phyloP scores from a whole-genome alignment of 495 filamentous ascomycete genomes.

The Neurospora sublineolata region DNA sequence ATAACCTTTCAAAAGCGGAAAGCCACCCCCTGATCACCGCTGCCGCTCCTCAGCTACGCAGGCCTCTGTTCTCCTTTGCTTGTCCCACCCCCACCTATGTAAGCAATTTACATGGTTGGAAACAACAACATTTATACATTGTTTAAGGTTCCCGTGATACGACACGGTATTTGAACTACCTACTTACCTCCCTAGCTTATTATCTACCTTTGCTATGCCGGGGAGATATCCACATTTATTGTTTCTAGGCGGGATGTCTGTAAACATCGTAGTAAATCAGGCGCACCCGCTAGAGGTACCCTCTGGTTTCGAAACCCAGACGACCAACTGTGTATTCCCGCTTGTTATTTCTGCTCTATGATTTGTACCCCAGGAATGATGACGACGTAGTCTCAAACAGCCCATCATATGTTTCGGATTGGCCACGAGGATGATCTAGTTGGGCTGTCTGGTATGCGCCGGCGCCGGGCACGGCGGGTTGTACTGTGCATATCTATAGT shows the following conservation, averaged over 20 bases:
- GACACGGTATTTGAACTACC: not conserved
- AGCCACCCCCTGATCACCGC: not conserved
- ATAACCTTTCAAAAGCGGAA: not conserved
- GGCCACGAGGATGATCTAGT: not conserved
- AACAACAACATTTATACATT: no score
- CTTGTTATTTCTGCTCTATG: not conserved
- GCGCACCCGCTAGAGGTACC: no score
- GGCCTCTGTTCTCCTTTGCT: not conserved
- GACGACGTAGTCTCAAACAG: not conserved
- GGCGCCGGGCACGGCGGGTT: not conserved
- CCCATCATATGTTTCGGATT: not conserved
- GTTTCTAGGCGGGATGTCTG: no score
- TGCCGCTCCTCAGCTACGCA: not conserved
- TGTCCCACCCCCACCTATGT: not conserved
- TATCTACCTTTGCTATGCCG: no score
- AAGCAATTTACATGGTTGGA: no score
- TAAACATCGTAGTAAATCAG: no score
- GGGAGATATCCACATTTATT: no score
- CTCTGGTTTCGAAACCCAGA: no score
- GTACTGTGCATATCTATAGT: not conserved
- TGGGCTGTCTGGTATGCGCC: not conserved
- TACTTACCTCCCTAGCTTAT: no score
- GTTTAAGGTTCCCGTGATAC: not conserved
- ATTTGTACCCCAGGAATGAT: not conserved
- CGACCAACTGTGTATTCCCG: not conserved